These are phyloP conservation scores for Termitomyces sp. DNA, from an alignment of 768 basidiomycete genomes.

Conservation along the genomic window DNA sequence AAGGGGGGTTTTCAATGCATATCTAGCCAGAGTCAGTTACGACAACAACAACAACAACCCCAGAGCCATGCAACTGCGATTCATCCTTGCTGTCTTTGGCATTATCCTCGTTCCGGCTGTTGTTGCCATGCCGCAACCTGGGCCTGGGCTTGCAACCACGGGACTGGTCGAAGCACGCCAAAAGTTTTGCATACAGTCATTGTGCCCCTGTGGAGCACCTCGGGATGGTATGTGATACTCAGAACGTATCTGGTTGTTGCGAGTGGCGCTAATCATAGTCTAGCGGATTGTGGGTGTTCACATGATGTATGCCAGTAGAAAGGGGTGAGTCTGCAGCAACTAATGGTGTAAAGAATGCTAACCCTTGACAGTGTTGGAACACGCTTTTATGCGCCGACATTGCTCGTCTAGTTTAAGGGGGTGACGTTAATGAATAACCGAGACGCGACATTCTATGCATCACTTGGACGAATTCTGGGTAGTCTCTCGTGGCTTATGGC, in stretches of 20 bases:
- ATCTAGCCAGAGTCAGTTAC: not conserved
- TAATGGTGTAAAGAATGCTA: not conserved
- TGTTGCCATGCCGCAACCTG: not conserved
- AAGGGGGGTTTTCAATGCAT: not conserved
- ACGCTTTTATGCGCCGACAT: no score
- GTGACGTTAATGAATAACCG: no score
- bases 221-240: not conserved
- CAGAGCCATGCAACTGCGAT: not conserved
- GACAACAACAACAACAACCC: not conserved
- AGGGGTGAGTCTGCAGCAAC: not conserved
- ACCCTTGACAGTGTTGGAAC: not conserved
- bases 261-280: not conserved
- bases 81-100: not conserved
- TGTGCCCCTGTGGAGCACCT: constrained; percentile 6
- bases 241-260: not conserved
- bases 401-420: no score
- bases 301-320: not conserved
- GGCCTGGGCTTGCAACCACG: not conserved
- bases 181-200: constrained; percentile 1
- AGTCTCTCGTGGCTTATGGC: not conserved
- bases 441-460: not conserved
- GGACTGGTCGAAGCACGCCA: not conserved
- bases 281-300: constrained; percentile 4
- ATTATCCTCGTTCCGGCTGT: not conserved
- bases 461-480: not conserved